Evolutionary conservation across 192 early-diverging fungal genomes (phyloP), one percentile per base, ranked within the genome.

Genomic region (Chytriomyces confervae): DNA sequence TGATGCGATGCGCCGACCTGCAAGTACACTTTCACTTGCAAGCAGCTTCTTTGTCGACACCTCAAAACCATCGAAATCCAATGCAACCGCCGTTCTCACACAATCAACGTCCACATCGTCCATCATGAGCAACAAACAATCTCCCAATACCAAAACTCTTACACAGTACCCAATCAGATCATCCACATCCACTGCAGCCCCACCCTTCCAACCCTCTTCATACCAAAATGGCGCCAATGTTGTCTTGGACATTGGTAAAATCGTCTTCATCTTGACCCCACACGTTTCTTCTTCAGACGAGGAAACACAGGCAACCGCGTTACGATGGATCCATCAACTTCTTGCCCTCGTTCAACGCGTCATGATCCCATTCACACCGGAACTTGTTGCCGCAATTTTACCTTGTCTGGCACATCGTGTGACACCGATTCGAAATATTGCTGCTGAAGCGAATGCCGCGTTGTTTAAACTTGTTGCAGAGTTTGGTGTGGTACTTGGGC

Each of bases 311-410:
- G 91, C 89, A 62, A 96, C 92, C 0, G 95, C 96, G 1, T 80
- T 99, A 20, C 86, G 88, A 53, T 99, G 98, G 98, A 91, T 97
- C 62, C 91, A 93, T 76, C 93, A 93, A 79, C 96, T 99, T 72
- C 92, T 96, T 29, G 82, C 84, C 29, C 84, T 97, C 36, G 93
- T 95, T 23, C 91, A 93, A 16, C 44, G 49, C 0, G 89, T 94
- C 4, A 93, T 98, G 73, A 88, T 98, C 29, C 88, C 91, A 10
- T 94, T 91, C 69, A 92, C 94, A 43, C 94, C 97, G 10, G 79
- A 87, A 29, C 86, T 98, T 2, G 89, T 98, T 43, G 89, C 88
- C 6, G 91, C 95, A 0, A 92, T 98, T 45, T 79, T 99, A 16
- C 97, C 97, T 2, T 91, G 90, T 5, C 85, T 98, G 6, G 90